These are phyloP conservation scores for Lindgomyces ingoldianus DNA, from an alignment of 495 filamentous ascomycete species.

Conservation along the genomic window DNA sequence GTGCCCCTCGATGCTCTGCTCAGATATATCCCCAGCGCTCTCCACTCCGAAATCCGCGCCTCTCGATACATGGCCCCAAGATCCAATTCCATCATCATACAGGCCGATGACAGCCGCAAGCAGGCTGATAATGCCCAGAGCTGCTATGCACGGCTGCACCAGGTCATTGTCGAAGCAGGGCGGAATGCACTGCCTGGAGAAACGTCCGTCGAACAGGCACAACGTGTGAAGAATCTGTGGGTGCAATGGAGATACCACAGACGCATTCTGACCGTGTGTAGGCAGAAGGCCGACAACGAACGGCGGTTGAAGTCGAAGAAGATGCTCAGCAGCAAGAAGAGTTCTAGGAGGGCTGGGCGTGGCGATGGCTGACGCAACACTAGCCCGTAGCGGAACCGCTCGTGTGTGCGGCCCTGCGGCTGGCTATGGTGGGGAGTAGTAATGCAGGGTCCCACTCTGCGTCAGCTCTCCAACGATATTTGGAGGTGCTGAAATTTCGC, in stretches of 20 bases:
- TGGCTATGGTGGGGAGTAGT: no score
- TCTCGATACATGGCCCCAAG: conserved; percentile 71
- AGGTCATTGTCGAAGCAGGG: conserved; percentile 57
- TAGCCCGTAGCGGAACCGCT: not conserved
- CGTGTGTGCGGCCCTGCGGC: no score
- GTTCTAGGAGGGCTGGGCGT: conserved; percentile 56
- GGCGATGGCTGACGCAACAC: conserved; percentile 36
- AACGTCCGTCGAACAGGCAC: conserved; percentile 59
- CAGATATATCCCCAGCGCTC: conserved; percentile 63
- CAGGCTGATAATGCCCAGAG: conserved; percentile 65
- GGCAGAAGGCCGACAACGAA: conserved; percentile 71
- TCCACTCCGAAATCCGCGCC: conserved; percentile 63
- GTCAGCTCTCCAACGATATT: conserved; percentile 14
- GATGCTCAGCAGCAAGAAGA: conserved; percentile 77
- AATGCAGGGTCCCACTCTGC: no score
- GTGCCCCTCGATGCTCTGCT: conserved; percentile 60
- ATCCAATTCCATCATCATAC: conserved; percentile 65
- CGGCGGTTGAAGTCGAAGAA: conserved; percentile 74
- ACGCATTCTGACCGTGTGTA: conserved; percentile 41
- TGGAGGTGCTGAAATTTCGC: conserved; percentile 20
- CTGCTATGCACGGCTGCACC: conserved; percentile 64
- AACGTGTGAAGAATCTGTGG: conserved; percentile 66
- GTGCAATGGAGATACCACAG: conserved; percentile 34
- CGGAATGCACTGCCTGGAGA: conserved; percentile 62
- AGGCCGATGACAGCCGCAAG: conserved; percentile 66